These are phyloP conservation scores for Mortierella sp. DNA, from an alignment of 371 early-diverging fungal genomes.

Conservation along the genomic window DNA sequence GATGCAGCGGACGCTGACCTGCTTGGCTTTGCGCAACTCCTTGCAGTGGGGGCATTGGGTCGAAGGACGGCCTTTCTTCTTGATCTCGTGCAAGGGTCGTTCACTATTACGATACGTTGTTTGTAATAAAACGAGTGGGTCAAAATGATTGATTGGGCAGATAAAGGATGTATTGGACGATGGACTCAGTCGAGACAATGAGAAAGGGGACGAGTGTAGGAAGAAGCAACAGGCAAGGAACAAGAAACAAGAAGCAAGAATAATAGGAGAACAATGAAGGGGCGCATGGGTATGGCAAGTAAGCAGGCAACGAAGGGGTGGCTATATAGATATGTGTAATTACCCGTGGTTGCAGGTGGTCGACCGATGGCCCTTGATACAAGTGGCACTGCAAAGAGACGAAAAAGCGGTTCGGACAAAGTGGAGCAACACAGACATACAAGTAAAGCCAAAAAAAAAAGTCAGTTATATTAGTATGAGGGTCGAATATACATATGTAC, in stretches of 20 bases:
- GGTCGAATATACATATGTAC: background rate
- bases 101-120: conserved; percentile 45
- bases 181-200: background rate
- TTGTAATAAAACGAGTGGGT: background rate
- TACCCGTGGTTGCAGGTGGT: conserved; percentile 61
- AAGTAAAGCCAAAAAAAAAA: background rate
- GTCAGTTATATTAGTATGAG: background rate
- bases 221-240: background rate
- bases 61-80: conserved; percentile 85
- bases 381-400: conserved; percentile 48
- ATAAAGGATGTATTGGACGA: background rate
- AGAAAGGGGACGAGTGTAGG: background rate
- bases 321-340: background rate
- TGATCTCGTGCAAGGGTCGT: conserved; percentile 78
- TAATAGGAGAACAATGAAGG: background rate
- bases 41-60: conserved; percentile 85
- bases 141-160: background rate
- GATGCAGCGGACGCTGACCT: conserved; percentile 82
- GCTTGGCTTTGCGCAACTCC: conserved; percentile 80
- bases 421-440: background rate
- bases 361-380: conserved; percentile 65
- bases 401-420: background rate
- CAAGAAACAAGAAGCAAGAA: background rate
- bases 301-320: background rate
- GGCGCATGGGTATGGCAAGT: background rate